Conservation (phyloP, 1,284 basidiomycete species). For the Rhodotorula sp. region DNA sequence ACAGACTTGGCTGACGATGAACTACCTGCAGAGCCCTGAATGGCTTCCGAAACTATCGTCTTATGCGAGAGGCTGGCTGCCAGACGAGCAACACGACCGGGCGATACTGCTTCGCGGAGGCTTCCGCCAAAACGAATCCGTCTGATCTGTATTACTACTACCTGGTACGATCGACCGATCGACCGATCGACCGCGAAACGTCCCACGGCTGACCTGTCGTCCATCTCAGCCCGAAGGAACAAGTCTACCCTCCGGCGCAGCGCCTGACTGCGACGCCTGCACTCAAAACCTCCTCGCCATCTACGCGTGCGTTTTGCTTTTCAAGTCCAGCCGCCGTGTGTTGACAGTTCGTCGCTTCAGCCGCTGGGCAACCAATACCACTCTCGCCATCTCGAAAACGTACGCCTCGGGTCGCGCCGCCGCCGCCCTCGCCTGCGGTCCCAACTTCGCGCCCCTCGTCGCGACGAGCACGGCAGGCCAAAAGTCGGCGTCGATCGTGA, state of each 20-base stretch:
- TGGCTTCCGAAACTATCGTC: conserved; percentile 39
- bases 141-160: conserved; percentile 41
- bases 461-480: background rate
- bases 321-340: background rate
- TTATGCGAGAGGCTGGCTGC: conserved; percentile 38
- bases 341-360: conserved; percentile 9
- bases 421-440: conserved; percentile 35
- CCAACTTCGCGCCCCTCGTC: conserved; percentile 40
- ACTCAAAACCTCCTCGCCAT: conserved; percentile 28
- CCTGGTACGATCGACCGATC: conserved; percentile 3
- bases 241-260: conserved; percentile 35
- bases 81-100: conserved; percentile 27
- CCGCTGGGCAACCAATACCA: conserved; percentile 40
- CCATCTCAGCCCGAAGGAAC: conserved; percentile 21
- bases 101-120: conserved; percentile 42
- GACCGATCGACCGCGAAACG: no score
- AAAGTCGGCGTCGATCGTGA: no score
- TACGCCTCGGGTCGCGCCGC: conserved; percentile 36
- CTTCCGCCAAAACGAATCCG: conserved; percentile 22
- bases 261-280: conserved; percentile 35
- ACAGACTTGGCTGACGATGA: background rate
- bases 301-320: conserved; percentile 28
- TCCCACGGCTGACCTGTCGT: background rate
- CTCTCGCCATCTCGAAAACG: conserved; percentile 39
- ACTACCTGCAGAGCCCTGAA: conserved; percentile 22